A percentile compares a stretch with the other conserved stretches of the same genome.
Conservation (phyloP, 2,329 filamentous ascomycete genomes). For the Microdochium nivale region DNA sequence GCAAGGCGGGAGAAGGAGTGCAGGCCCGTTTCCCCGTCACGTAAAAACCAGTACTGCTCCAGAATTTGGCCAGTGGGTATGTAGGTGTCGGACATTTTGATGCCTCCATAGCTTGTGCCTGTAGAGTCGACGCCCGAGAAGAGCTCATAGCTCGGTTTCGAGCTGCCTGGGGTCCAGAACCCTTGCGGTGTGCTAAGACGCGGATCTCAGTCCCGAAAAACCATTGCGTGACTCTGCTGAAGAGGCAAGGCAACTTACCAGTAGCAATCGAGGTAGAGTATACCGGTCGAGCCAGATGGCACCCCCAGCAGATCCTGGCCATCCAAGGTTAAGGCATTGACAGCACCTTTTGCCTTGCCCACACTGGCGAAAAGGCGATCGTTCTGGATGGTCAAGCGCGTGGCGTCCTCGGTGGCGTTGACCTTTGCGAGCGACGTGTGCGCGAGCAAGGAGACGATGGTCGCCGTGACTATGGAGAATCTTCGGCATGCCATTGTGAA, state of each 20-base stretch:
- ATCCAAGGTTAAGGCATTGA: conserved; percentile 25
- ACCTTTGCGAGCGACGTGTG: conserved; percentile 7
- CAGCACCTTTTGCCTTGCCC: conserved; percentile 25
- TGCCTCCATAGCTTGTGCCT: conserved; percentile 45
- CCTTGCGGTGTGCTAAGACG: conserved; percentile 36
- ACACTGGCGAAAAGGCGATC: conserved; percentile 27
- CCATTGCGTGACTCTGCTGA: conserved; percentile 4
- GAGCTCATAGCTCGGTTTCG: conserved; percentile 37
- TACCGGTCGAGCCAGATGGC: conserved; percentile 33
- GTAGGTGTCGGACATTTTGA: conserved; percentile 52
- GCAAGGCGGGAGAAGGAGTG: conserved; percentile 52
- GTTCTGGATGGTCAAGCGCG: conserved; percentile 25
- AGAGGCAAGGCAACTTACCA: conserved; percentile 23
- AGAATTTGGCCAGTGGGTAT: conserved; percentile 47
- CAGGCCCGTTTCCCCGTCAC: conserved; percentile 53
- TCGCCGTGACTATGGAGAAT: neutral
- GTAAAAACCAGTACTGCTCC: conserved; percentile 57
- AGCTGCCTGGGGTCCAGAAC: conserved; percentile 48
- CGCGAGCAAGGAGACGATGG: neutral
- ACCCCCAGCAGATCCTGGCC: conserved; percentile 41
- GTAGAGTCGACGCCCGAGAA: conserved; percentile 41
- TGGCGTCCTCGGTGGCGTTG: conserved; percentile 24
- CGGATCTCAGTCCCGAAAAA: conserved; percentile 4
- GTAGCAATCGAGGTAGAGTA: conserved; percentile 56
- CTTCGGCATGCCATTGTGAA: neutral